These are phyloP conservation scores for Elsinoe batatas DNA, from an alignment of 2,329 filamentous ascomycete species.

Conservation along the genomic window DNA sequence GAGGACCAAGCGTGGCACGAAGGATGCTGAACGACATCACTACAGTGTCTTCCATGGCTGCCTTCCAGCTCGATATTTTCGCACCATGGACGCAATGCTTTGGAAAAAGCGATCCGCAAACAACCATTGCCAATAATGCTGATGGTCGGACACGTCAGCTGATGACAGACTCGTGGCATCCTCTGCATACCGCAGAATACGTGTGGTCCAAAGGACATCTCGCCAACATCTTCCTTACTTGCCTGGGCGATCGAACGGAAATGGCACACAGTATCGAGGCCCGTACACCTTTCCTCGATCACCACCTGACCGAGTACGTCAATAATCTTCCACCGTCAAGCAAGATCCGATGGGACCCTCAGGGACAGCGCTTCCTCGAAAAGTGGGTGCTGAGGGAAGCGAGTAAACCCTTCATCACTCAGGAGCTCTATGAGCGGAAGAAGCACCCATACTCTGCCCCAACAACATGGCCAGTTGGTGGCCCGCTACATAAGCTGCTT, in stretches of 20 bases:
- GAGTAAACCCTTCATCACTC: constrained; percentile 40
- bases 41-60: constrained; percentile 28
- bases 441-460: constrained; percentile 45
- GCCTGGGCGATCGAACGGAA: constrained; percentile 37
- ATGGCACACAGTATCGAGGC: constrained; percentile 36
- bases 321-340: constrained; percentile 30
- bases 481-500: constrained; percentile 34
- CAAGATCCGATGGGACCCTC: constrained; percentile 28
- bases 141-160: constrained; percentile 24
- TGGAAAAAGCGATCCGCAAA: constrained; percentile 24
- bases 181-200: constrained; percentile 32
- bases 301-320: constrained; percentile 31
- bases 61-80: constrained; percentile 29
- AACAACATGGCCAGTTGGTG: constrained; percentile 31
- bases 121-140: constrained; percentile 27
- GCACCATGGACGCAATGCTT: constrained; percentile 26
- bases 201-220: constrained; percentile 30
- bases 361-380: constrained; percentile 29
- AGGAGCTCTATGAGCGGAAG: constrained; percentile 41
- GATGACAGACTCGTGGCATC: constrained; percentile 32
- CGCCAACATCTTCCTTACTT: constrained; percentile 32
- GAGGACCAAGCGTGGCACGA: constrained; percentile 24
- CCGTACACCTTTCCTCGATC: constrained; percentile 34
- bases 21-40: constrained; percentile 33
- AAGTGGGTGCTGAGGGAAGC: constrained; percentile 45